These are phyloP conservation scores for Saccharomycopsis malanga DNA, from an alignment of 805 yeast genomes.

Conservation along the genomic window DNA sequence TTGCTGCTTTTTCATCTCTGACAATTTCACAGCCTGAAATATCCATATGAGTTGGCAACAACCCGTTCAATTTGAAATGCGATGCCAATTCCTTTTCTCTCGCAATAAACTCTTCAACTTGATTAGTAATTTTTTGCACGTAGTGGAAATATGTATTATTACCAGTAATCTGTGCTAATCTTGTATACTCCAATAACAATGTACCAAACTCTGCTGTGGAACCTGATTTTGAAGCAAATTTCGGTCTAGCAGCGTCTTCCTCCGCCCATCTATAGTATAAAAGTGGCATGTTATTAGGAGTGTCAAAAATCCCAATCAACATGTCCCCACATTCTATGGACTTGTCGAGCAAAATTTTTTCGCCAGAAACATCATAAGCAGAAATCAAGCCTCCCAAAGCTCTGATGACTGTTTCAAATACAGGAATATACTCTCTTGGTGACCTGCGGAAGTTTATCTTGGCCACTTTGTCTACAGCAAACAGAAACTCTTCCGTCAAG, in stretches of 20 bases:
- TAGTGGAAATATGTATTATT: constrained; percentile 44
- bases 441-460: constrained; percentile 34
- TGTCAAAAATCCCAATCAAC: constrained; percentile 48
- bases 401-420: constrained; percentile 46
- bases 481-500: constrained; percentile 33
- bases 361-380: constrained; percentile 43
- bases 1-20: constrained; percentile 31
- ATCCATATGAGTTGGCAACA: constrained; percentile 41
- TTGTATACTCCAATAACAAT: constrained; percentile 44
- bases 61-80: constrained; percentile 33
- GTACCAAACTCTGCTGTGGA: constrained; percentile 44
- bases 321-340: constrained; percentile 43
- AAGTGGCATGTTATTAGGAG: constrained; percentile 50
- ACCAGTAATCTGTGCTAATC: constrained; percentile 44
- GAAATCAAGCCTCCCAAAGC: constrained; percentile 47
- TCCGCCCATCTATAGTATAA: constrained; percentile 39
- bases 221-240: constrained; percentile 32
- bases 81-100: constrained; percentile 25
- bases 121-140: constrained; percentile 37
- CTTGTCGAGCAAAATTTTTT: constrained; percentile 30
- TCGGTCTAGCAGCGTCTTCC: constrained; percentile 27
- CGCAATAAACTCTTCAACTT: constrained; percentile 26
- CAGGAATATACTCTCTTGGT: constrained; percentile 36
- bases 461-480: constrained; percentile 33
- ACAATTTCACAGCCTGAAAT: constrained; percentile 43